These are phyloP conservation scores for Metarhizium rileyi DNA, from an alignment of 2,329 filamentous ascomycete genomes.

Conservation along the genomic window DNA sequence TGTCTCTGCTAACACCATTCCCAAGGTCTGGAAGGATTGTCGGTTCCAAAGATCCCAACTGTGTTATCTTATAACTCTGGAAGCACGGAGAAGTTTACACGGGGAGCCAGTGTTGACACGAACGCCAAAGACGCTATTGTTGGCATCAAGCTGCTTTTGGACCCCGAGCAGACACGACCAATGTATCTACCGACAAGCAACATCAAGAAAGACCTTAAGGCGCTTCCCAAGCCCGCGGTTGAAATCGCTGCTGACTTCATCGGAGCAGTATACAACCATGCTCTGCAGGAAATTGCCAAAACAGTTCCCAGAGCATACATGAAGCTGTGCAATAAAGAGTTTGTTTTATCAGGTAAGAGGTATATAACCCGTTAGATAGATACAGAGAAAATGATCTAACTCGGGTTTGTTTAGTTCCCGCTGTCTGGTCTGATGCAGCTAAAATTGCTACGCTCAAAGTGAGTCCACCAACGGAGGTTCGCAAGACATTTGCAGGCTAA, in stretches of 20 bases:
- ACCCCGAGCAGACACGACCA: slow-evolving; percentile 9
- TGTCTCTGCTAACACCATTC: too few relatives aligned
- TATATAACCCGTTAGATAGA: slow-evolving; percentile 36
- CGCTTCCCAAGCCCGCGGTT: slow-evolving; percentile 9
- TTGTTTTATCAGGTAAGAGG: slow-evolving; percentile 34
- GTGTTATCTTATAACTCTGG: slow-evolving; percentile 10
- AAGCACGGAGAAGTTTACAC: slow-evolving; percentile 33
- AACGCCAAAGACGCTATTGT: slow-evolving; percentile 5
- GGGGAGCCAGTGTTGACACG: slow-evolving; percentile 4
- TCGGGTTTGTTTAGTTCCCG: slow-evolving; percentile 46
- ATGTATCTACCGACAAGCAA: slow-evolving; percentile 6
- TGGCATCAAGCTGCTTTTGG: slow-evolving; percentile 12
- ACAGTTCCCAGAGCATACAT: slow-evolving; percentile 9
- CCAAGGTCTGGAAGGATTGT: slow-evolving; percentile 27
- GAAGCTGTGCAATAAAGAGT: slow-evolving; percentile 13
- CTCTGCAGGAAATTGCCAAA: slow-evolving; percentile 27
- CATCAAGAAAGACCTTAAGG: background rate
- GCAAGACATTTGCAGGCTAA: too few relatives aligned
- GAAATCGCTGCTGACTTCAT: slow-evolving; percentile 11
- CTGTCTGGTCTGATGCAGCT: slow-evolving; percentile 46
- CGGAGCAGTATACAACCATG: slow-evolving; percentile 15
- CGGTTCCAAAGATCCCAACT: slow-evolving; percentile 25
- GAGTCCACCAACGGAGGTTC: too few relatives aligned
- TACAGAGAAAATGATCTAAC: slow-evolving; percentile 33
- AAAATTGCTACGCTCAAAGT: slow-evolving; percentile 34